These are phyloP conservation scores for Tylopilus subfusipes DNA, from an alignment of 768 basidiomycete species.

Conservation along the genomic window DNA sequence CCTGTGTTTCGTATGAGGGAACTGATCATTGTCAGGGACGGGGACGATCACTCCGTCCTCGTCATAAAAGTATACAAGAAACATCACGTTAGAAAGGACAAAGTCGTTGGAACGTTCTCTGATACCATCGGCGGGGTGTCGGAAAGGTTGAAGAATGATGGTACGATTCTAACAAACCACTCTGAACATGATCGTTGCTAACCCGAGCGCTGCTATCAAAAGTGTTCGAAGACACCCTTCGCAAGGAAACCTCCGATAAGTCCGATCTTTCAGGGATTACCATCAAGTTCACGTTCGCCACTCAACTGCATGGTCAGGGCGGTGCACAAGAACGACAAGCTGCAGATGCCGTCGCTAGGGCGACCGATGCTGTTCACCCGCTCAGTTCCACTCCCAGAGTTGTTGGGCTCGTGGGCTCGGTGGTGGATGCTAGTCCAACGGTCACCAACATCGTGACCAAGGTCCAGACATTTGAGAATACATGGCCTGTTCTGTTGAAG, in stretches of 20 bases:
- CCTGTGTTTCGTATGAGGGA: neutral
- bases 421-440: neutral
- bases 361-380: too few relatives aligned
- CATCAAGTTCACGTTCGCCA: neutral
- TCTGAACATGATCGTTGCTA: neutral
- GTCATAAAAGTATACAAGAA: neutral
- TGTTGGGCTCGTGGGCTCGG: neutral
- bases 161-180: neutral
- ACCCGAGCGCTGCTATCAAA: neutral
- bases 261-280: neutral
- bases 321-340: neutral
- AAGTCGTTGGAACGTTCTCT: neutral
- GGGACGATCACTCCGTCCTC: neutral
- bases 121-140: neutral
- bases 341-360: neutral
- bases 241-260: neutral
- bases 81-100: too few relatives aligned
- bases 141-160: neutral
- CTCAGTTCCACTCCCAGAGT: neutral
- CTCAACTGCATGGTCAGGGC: too few relatives aligned
- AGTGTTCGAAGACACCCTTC: neutral
- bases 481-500: too few relatives aligned
- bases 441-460: neutral
- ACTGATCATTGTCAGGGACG: neutral
- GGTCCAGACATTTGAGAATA: neutral